A percentile compares a stretch with the other conserved stretches of the same genome.
These are phyloP conservation scores for Ascochyta rabiei DNA, from an alignment of 2,329 filamentous ascomycete genomes.

Conservation along the genomic window DNA sequence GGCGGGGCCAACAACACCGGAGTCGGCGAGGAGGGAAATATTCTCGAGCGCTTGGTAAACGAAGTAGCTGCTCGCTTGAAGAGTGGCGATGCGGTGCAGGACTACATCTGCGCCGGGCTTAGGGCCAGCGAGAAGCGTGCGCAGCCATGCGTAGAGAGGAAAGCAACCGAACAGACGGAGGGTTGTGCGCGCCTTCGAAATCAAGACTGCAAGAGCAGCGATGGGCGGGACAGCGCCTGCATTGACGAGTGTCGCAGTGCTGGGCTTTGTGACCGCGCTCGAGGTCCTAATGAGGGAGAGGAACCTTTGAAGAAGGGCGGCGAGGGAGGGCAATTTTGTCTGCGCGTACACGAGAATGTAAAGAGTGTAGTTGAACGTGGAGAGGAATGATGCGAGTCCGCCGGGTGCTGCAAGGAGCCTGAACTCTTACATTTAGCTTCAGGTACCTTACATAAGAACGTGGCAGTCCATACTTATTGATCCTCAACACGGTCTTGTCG, in stretches of 20 bases:
- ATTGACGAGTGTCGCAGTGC: slow-evolving; percentile 33
- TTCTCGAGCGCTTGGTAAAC: slow-evolving; percentile 54
- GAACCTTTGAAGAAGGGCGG: slow-evolving; percentile 34
- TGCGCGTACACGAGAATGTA: slow-evolving; percentile 54
- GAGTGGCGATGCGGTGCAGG: slow-evolving; percentile 49
- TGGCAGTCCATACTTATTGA: slow-evolving; percentile 50
- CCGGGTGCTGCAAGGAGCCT: slow-evolving; percentile 53
- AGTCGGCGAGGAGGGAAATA: slow-evolving; percentile 51
- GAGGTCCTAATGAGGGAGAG: slow-evolving; percentile 44
- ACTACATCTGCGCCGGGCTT: slow-evolving; percentile 51
- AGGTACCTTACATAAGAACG: not conserved
- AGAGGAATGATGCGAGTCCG: slow-evolving; percentile 53
- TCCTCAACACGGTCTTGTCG: slow-evolving; percentile 49
- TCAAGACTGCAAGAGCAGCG: slow-evolving; percentile 46
- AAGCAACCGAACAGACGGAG: slow-evolving; percentile 53
- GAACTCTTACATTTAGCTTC: slow-evolving; percentile 9
- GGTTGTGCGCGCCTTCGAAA: slow-evolving; percentile 52
- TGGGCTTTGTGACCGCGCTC: slow-evolving; percentile 30
- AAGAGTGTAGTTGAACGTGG: slow-evolving; percentile 55
- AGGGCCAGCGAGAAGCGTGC: slow-evolving; percentile 49
- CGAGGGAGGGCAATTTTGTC: slow-evolving; percentile 45
- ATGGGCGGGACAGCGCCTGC: slow-evolving; percentile 39
- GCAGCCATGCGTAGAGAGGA: slow-evolving; percentile 54
- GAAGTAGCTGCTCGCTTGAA: slow-evolving; percentile 52
- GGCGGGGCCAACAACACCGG: slow-evolving; percentile 45